Base-by-base conservation (phyloP, 306 rosid genomes). In the Lathyrus tuberosus region DNA sequence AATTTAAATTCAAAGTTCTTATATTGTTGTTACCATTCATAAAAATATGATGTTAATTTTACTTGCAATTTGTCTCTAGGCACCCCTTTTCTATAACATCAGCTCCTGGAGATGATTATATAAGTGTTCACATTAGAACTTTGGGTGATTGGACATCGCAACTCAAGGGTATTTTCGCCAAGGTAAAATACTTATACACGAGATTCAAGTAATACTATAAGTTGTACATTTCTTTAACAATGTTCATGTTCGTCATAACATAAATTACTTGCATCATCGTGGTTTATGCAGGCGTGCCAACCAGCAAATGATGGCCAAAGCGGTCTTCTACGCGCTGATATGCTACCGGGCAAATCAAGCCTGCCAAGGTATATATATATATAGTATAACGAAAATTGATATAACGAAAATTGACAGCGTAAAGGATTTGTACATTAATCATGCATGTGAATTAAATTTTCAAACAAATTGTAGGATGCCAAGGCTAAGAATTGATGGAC, bases 71-170 rank as follows among this genome's bases (percentile, higher is more conserved):
- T 53, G 9, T 70, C 33, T 20, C 8, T 0, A 92, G 92, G 98
- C 96, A 90, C 68, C 96, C 96, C 0, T 89, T 92, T 49, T 92
- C 96, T 3, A 86, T 92, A 62, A 88, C 96, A 37, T 89, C 96
- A 26, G 96, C 98, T 78, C 93, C 91, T 0, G 91, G 96, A 62
- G 98, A 92, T 18, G 93, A 90, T 22, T 84, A 92, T 43, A 10
- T 92, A 18, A 90, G 96, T 44, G 77, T 92, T 77, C 96, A 92
- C 66, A 90, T 92, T 68, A 86, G 98, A 26, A 90, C 93, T 15
- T 68, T 79, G 5, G 96, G 98, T 44, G 98, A 93, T 42, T 90
- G 97, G 98, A 86, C 98, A 24, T 84, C 96, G 6, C 94, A 84
- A 65, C 88, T 86, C 46, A 88, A 85, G 76, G 59, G 61, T 59